Conservation (phyloP, 495 filamentous ascomycete species). For the Tuber borchii region DNA sequence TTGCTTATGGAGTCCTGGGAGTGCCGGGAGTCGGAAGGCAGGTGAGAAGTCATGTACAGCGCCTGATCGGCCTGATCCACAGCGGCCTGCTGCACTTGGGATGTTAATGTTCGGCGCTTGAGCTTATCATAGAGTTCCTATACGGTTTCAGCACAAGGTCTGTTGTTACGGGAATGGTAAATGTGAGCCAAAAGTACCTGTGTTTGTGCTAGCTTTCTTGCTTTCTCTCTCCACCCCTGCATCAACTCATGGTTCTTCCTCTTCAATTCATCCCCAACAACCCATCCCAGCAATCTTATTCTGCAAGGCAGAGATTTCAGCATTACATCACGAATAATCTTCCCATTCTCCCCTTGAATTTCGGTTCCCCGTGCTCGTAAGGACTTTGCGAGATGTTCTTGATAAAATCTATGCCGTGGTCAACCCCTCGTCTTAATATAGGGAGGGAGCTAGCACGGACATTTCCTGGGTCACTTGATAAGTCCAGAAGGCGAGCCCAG, state of each 20-base stretch:
- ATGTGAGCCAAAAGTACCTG: constrained; percentile 44
- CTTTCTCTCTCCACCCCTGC: constrained; percentile 65
- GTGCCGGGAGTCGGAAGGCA: constrained; percentile 5
- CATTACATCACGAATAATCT: too few relatives aligned
- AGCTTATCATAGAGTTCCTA: constrained; percentile 74
- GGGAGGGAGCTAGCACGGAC: too few relatives aligned
- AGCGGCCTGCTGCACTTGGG: constrained; percentile 32
- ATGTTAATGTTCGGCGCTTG: constrained; percentile 51
- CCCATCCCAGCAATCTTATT: too few relatives aligned
- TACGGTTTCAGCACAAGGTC: neutral
- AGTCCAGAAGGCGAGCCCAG: too few relatives aligned
- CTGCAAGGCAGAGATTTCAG: too few relatives aligned
- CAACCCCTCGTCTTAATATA: too few relatives aligned
- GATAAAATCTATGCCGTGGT: too few relatives aligned
- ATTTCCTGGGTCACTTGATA: too few relatives aligned
- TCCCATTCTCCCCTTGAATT: too few relatives aligned
- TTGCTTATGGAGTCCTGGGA: constrained; percentile 7
- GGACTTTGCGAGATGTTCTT: too few relatives aligned
- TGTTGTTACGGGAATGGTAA: neutral
- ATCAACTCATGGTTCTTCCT: constrained; percentile 67
- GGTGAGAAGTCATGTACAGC: neutral
- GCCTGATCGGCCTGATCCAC: constrained; percentile 24
- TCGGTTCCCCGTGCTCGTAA: too few relatives aligned
- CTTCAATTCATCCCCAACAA: too few relatives aligned
- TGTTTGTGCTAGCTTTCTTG: constrained; percentile 64